Evolutionary conservation across 129 eudicot genomes (phyloP).

Genomic region (Dittrichia graveolens): DNA sequence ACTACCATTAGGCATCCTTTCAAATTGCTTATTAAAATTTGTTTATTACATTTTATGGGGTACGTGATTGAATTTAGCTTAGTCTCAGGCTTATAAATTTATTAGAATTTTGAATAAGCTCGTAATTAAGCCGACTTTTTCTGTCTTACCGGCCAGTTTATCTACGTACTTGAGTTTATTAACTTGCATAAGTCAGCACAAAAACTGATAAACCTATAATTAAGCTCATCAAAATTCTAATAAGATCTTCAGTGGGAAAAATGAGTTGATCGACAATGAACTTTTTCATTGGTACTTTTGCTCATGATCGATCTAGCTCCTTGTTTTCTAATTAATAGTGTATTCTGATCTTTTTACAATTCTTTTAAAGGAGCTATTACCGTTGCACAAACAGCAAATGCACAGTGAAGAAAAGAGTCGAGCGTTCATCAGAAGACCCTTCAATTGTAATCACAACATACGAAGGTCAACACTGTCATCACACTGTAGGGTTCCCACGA

Average conservation of each 20-base stretch:
- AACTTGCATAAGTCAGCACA: no score
- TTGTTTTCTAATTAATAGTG: not conserved
- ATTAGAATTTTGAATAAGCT: no score
- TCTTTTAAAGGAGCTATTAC: slow-evolving; percentile 73
- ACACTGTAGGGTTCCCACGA: slow-evolving; percentile 71
- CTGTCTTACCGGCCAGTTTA: no score
- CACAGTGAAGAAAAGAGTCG: slow-evolving; percentile 91
- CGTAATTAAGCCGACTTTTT: no score
- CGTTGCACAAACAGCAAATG: slow-evolving; percentile 90
- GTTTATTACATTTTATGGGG: not conserved
- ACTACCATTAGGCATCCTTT: not conserved
- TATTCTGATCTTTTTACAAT: not conserved
- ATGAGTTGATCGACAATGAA: no score
- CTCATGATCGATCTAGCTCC: not conserved
- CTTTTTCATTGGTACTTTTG: no score
- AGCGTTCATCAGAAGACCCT: slow-evolving; percentile 80
- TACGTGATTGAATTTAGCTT: not conserved
- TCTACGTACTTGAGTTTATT: no score
- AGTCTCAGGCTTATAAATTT: no score
- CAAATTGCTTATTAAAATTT: not conserved
- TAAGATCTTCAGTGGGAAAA: no score
- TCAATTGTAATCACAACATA: slow-evolving; percentile 84
- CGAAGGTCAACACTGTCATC: slow-evolving; percentile 95
- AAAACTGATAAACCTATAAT: not conserved
- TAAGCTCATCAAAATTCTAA: not conserved